phyloP scores from a whole-genome alignment of 2,329 filamentous ascomycete species.

The Claviceps lovelessii region DNA sequence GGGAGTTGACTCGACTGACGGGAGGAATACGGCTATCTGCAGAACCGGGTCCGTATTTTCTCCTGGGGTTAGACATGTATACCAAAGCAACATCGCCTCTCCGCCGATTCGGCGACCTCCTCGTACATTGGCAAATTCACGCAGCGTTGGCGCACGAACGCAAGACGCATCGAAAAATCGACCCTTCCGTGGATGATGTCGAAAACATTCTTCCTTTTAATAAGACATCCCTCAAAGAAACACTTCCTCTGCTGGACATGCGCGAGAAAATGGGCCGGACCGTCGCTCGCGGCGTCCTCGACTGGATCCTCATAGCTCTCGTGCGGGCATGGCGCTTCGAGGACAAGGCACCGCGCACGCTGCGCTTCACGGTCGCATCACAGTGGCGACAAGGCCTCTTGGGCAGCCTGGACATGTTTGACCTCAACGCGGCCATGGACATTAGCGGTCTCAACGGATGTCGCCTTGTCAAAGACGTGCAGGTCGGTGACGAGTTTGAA shows the following conservation, averaged over 20 bases:
- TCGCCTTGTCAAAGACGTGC: conserved; percentile 27
- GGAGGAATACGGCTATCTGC: conserved; percentile 39
- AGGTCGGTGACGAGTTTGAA: conserved; percentile 37
- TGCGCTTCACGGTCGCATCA: conserved; percentile 33
- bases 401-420: conserved; percentile 38
- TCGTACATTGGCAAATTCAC: conserved; percentile 54
- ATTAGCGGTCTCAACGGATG: conserved; percentile 23
- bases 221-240: conserved; percentile 24
- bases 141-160: conserved; percentile 37
- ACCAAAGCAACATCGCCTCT: conserved; percentile 51
- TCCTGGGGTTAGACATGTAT: conserved; percentile 46
- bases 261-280: conserved; percentile 36
- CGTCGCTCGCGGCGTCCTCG: conserved; percentile 29
- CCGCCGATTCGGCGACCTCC: conserved; percentile 47
- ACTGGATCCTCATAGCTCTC: conserved; percentile 47
- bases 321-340: conserved; percentile 46
- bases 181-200: conserved; percentile 14
- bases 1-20: conserved; percentile 17
- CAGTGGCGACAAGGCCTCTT: conserved; percentile 20
- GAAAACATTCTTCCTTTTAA: conserved; percentile 32
- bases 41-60: conserved; percentile 39
- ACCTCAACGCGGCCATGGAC: conserved; percentile 28
- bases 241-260: conserved; percentile 36
- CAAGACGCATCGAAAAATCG: conserved; percentile 13
- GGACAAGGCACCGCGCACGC: conserved; percentile 29